Percentiles rank a stretch among this genome's conserved stretches.
phyloP scores from a whole-genome alignment of 1,284 basidiomycete genomes.

The Ceratobasidium sp. region DNA sequence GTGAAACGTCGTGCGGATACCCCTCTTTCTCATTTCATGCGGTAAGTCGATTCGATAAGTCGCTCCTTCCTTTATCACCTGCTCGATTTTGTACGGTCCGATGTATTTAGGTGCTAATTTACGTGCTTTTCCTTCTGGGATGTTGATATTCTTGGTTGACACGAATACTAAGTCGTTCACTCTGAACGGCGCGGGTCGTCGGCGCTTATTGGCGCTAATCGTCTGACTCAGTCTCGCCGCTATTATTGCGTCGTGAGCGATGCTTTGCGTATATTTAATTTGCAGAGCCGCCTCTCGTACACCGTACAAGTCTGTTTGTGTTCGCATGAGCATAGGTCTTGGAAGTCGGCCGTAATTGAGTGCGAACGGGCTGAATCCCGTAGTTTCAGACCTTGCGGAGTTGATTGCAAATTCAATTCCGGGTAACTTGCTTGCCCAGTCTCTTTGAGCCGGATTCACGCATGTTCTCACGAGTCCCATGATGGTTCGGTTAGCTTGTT shows the following conservation, averaged over 20 bases:
- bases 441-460: slow-evolving; percentile 53
- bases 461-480: slow-evolving; percentile 57
- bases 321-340: slow-evolving; percentile 51
- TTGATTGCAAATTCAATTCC: slow-evolving; percentile 57
- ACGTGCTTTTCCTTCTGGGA: slow-evolving; percentile 50
- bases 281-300: slow-evolving; percentile 50
- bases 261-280: slow-evolving; percentile 49
- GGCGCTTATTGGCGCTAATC: slow-evolving; percentile 50
- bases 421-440: slow-evolving; percentile 57
- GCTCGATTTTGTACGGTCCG: slow-evolving; percentile 52
- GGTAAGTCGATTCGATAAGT: slow-evolving; percentile 52
- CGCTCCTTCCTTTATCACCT: slow-evolving; percentile 48
- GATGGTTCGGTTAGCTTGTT: slow-evolving; percentile 55
- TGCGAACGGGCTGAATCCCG: slow-evolving; percentile 55
- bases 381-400: slow-evolving; percentile 49
- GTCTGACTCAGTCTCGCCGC: slow-evolving; percentile 51
- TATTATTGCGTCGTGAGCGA: slow-evolving; percentile 54
- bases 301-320: slow-evolving; percentile 47
- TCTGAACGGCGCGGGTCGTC: slow-evolving; percentile 5
- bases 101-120: slow-evolving; percentile 54
- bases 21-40: not conserved
- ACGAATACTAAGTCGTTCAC: slow-evolving; percentile 50
- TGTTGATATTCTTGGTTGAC: slow-evolving; percentile 51
- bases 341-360: slow-evolving; percentile 52
- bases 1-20: slow-evolving; percentile 4